Evolutionary conservation across 257 asterid genomes (phyloP).

Genomic region (Paulownia fortunei): DNA sequence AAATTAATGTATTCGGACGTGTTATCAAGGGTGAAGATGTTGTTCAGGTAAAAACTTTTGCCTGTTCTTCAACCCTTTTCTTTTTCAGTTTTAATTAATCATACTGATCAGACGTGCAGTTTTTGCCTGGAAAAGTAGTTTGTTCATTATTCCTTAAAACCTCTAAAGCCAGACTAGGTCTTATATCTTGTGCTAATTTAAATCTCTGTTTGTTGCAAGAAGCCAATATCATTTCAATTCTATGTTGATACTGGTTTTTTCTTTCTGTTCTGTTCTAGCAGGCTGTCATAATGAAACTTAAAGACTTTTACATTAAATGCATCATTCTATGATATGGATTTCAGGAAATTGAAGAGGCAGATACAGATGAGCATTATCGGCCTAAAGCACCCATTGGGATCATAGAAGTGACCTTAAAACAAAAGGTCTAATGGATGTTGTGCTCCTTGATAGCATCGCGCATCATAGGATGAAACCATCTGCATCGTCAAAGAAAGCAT

Average conservation of each 20-base stretch:
- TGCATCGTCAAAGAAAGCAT: not conserved
- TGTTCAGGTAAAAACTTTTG: constrained; percentile 69
- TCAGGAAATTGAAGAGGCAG: constrained; percentile 97
- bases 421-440: constrained; percentile 45
- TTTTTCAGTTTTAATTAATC: not conserved
- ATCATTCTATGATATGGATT: constrained; percentile 22
- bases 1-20: constrained; percentile 85
- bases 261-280: not conserved
- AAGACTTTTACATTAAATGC: constrained; percentile 8
- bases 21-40: constrained; percentile 95
- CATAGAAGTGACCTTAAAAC: constrained; percentile 65
- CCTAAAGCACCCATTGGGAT: constrained; percentile 85
- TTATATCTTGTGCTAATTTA: not conserved
- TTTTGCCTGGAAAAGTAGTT: not conserved
- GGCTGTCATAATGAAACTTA: constrained; percentile 13
- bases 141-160: not conserved
- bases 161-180: not conserved
- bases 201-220: not conserved
- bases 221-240: not conserved
- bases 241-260: not conserved
- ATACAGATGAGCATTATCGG: constrained; percentile 92
- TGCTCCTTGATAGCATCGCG: constrained; percentile 1
- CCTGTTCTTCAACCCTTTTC: not conserved
- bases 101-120: not conserved
- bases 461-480: constrained; percentile 30